Evolutionary conservation across 257 asterid species (phyloP), one percentile per base, ranked within the genome.

Genomic region (Scutellaria galericulata): DNA sequence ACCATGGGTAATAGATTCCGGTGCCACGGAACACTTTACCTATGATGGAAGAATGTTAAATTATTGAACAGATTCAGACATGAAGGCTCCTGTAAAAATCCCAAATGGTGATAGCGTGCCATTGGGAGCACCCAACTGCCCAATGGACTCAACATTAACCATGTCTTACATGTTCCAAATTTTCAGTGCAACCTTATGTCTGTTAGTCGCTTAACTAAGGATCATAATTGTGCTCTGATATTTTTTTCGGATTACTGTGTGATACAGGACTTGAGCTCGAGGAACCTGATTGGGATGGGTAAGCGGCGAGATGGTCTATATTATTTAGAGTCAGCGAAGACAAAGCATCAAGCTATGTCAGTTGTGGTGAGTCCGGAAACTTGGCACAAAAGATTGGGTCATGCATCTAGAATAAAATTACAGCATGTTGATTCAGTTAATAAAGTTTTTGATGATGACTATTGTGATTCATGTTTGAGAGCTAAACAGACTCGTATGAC

Each of bases 371-470:
- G 42, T 45, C 7, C 54, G 1, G 15, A 41, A 14, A 0, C 44
- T 2, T 2, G 69, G 69, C 55, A 64, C 24, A 15, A 14, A 20
- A 64, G 69, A 45, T 42, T 64, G 39, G 69, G 53, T 42, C 53
- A 64, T 60, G 66, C 55, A 42, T 18, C 69, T 9, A 47, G 12
- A 47, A 47, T 47, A 47, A 47, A 47, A 47, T 5, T 47, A 3
- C 14, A 47, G 53, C 18, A 18, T 18, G 18, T 18, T 18, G 18
- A 18, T 18, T 18, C 0, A 18, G 18, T 18, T 18, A 18, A 47
- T 47, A 47, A 47, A 11, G 14, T 10, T 47, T 11, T 47, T 47
- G 53, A 47, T 47, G 4, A 1, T 47, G 53, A 47, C 18, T 18
- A 18, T 18, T 18, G 18, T 18, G 18, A 18, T 18, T 18, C 18